These are phyloP conservation scores for Rosa lucieae DNA, from an alignment of 306 rosid genomes.

Conservation along the genomic window DNA sequence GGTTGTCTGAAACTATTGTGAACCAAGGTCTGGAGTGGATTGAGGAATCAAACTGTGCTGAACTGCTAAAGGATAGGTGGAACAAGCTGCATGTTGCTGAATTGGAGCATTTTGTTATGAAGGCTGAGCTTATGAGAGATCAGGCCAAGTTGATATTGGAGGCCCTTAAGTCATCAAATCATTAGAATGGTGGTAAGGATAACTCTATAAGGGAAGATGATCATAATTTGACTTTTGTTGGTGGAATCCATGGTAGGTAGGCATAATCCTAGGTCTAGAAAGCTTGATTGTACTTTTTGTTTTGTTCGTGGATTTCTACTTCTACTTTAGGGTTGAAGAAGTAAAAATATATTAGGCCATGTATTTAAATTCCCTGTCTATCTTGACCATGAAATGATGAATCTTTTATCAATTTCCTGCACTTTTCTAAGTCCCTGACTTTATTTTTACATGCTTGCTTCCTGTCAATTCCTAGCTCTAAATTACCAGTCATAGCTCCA, in stretches of 20 bases:
- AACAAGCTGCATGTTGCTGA: conserved; percentile 43
- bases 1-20: conserved; percentile 26
- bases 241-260: background rate
- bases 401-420: background rate
- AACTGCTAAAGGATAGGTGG: conserved; percentile 49
- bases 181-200: conserved; percentile 14
- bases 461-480: too few species aligned
- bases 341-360: background rate
- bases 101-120: conserved; percentile 38
- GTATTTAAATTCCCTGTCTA: too few species aligned
- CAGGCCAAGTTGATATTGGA: conserved; percentile 41
- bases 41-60: conserved; percentile 40
- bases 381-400: too few species aligned
- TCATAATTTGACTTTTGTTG: background rate
- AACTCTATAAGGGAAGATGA: background rate
- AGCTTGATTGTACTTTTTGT: too few species aligned
- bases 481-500: background rate
- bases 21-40: conserved; percentile 40
- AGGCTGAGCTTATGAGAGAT: conserved; percentile 33
- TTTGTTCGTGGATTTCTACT: background rate
- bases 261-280: too few species aligned
- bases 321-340: background rate
- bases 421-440: background rate
- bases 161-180: conserved; percentile 26
- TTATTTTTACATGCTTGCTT: background rate